A percentile compares a stretch with the other conserved stretches of the same genome.
Evolutionary conservation across 305 asterid species (phyloP).

Genomic region (Fraxinus paxiana): DNA sequence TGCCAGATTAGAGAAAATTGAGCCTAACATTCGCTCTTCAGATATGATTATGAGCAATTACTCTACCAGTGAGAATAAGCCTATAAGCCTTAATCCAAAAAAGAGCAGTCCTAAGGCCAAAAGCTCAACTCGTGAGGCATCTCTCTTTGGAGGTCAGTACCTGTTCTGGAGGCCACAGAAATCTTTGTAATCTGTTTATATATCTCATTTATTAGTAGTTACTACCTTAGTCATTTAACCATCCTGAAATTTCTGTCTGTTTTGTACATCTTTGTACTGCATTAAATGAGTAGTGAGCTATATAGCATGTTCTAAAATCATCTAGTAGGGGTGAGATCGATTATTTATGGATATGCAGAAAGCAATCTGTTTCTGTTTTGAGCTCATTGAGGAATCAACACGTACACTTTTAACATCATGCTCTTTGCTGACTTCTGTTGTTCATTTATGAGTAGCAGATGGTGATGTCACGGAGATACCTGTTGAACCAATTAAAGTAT

Average conservation of each 20-base stretch:
- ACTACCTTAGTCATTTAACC: slow-evolving; percentile 7
- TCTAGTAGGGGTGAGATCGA: slow-evolving; percentile 7
- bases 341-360: background rate
- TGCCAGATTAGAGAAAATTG: slow-evolving; percentile 82
- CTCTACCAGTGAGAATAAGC: slow-evolving; percentile 57
- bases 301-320: slow-evolving; percentile 12
- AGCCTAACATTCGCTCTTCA: slow-evolving; percentile 69
- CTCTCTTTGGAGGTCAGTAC: slow-evolving; percentile 92
- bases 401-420: slow-evolving; percentile 12
- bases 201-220: background rate
- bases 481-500: slow-evolving; percentile 85
- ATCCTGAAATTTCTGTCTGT: background rate
- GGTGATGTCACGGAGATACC: slow-evolving; percentile 86
- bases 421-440: slow-evolving; percentile 21
- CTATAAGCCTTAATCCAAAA: slow-evolving; percentile 51
- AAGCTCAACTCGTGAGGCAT: slow-evolving; percentile 63
- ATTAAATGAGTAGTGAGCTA: background rate
- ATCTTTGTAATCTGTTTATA: background rate
- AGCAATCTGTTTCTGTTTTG: slow-evolving; percentile 2
- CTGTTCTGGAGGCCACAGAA: slow-evolving; percentile 5
- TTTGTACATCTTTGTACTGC: slow-evolving; percentile 3
- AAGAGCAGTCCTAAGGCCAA: slow-evolving; percentile 89
- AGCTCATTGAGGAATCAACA: slow-evolving; percentile 1
- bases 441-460: slow-evolving; percentile 60
- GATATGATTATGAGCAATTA: slow-evolving; percentile 61